Evolutionary conservation across 352 stramenopile species (phyloP).

Genomic region (Globisporangium nunn): DNA sequence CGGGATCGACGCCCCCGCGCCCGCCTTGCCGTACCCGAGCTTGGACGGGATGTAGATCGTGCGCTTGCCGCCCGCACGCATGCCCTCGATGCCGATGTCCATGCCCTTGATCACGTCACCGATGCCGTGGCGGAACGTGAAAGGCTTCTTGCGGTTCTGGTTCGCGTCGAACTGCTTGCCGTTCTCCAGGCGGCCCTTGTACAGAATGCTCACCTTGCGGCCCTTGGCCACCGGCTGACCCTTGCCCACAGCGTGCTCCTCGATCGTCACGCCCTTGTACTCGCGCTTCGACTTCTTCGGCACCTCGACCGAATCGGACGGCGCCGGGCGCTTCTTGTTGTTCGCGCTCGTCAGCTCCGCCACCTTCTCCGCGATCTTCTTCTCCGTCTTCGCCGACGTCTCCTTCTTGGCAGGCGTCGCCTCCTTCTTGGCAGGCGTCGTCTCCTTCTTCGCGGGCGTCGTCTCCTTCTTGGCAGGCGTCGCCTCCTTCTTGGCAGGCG

Average conservation of each 20-base stretch:
- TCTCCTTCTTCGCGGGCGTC: conserved; percentile 21
- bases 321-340: conserved; percentile 63
- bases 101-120: conserved; percentile 94
- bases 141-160: conserved; percentile 80
- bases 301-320: conserved; percentile 49
- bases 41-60: conserved; percentile 90
- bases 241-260: conserved; percentile 70
- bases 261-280: conserved; percentile 78
- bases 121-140: conserved; percentile 78
- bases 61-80: conserved; percentile 86
- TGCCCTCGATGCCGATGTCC: conserved; percentile 91
- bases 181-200: conserved; percentile 73
- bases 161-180: conserved; percentile 81
- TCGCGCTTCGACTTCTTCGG: conserved; percentile 78
- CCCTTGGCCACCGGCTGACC: conserved; percentile 44
- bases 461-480: conserved; percentile 25
- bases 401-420: conserved; percentile 29
- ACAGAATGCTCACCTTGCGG: conserved; percentile 77
- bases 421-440: conserved; percentile 15
- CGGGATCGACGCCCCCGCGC: conserved; percentile 77
- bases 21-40: conserved; percentile 90
- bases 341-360: conserved; percentile 32
- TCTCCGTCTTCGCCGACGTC: conserved; percentile 34
- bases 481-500: conserved; percentile 12
- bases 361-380: conserved; percentile 47